These are phyloP conservation scores for Mallotus japonicus DNA, from an alignment of 441 rosid species.

Conservation along the genomic window DNA sequence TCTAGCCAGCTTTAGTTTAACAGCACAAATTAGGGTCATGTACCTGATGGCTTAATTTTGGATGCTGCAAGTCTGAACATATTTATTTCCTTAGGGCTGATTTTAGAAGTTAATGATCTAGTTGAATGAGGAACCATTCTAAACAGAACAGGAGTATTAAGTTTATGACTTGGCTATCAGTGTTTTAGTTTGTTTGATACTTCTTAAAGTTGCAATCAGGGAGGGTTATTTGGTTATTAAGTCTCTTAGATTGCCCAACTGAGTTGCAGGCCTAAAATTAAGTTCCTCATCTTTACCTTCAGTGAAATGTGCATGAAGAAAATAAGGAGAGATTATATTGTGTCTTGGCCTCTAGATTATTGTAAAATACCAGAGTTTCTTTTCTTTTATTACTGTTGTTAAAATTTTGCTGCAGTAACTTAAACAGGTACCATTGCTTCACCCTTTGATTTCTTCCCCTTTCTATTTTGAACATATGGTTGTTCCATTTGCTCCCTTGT, in stretches of 20 bases:
- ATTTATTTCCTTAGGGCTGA: not conserved
- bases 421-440: not conserved
- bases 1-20: not conserved
- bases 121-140: not conserved
- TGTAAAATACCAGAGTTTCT: not conserved
- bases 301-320: not conserved
- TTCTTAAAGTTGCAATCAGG: not conserved
- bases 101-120: not conserved
- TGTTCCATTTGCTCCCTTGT: constrained; percentile 1
- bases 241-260: not conserved
- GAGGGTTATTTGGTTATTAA: not conserved
- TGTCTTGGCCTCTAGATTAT: too few species aligned
- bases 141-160: not conserved
- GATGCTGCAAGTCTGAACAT: not conserved
- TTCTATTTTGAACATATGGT: not conserved
- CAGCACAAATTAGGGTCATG: not conserved
- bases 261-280: too few species aligned
- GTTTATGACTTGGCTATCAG: not conserved
- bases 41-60: not conserved
- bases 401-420: not conserved
- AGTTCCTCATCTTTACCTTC: not conserved
- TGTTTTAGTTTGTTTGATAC: not conserved
- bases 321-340: not conserved
- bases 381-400: not conserved
- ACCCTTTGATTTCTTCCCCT: not conserved